phyloP scores from a whole-genome alignment of 768 basidiomycete species.

The Kwoniella dejecticola region DNA sequence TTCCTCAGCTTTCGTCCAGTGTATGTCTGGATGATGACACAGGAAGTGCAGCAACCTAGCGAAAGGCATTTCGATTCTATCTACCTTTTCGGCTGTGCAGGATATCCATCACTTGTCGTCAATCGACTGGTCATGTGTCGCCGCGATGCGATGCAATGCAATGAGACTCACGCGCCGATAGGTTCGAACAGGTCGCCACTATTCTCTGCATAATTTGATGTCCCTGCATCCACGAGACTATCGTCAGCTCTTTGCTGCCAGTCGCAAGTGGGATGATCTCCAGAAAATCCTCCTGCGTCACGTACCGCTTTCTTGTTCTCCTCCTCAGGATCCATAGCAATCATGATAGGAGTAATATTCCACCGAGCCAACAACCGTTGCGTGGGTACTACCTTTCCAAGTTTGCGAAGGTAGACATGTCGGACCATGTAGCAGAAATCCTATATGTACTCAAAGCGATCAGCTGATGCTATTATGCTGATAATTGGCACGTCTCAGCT shows the following conservation, averaged over 20 bases:
- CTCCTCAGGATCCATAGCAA: constrained; percentile 84
- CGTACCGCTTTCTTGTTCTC: constrained; percentile 73
- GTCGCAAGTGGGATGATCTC: too few species aligned
- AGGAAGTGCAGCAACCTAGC: constrained; percentile 82
- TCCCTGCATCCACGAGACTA: constrained; percentile 25
- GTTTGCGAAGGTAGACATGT: constrained; percentile 71
- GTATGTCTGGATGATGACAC: constrained; percentile 93
- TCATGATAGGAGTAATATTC: constrained; percentile 82
- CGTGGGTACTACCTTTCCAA: constrained; percentile 65
- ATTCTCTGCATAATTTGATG: constrained; percentile 20
- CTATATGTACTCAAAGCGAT: constrained; percentile 43
- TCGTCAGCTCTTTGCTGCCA: too few species aligned
- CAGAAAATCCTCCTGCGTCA: not conserved
- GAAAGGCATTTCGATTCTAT: constrained; percentile 78
- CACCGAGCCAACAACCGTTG: constrained; percentile 71
- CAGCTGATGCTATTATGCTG: too few species aligned
- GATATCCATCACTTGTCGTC: not conserved
- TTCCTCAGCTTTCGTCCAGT: constrained; percentile 56
- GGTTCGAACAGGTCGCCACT: constrained; percentile 6
- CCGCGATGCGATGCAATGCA: constrained; percentile 6
- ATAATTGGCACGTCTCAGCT: not conserved
- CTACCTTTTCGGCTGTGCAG: constrained; percentile 62
- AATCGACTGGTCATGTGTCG: not conserved
- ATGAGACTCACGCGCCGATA: constrained; percentile 19
- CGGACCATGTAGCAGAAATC: constrained; percentile 89